Evolutionary conservation across 176 grass and related monocot species (phyloP).

Genomic region (Bolboschoenus planiculmis): DNA sequence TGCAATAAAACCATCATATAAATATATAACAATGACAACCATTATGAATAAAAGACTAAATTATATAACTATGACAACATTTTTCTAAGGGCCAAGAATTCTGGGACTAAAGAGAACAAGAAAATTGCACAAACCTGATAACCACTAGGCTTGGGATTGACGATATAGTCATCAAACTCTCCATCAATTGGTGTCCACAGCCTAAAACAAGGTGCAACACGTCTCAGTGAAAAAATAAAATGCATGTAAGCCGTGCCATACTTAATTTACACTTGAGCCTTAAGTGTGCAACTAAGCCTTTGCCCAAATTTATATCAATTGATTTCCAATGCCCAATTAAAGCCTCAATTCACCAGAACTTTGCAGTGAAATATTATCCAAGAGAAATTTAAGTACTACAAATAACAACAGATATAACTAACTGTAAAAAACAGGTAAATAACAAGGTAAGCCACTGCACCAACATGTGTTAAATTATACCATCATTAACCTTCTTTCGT

Average conservation of each 20-base stretch:
- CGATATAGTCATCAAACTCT: conserved; percentile 97
- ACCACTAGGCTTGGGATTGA: conserved; percentile 95
- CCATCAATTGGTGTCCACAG: conserved; percentile 95
- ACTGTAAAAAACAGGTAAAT: neutral
- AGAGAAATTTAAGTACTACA: neutral
- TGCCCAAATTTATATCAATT: neutral
- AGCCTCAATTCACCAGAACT: neutral
- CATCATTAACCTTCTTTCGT: neutral
- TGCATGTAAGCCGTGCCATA: neutral
- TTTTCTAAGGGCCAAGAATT: neutral
- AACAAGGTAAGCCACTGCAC: neutral
- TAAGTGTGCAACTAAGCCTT: neutral
- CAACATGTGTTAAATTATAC: neutral
- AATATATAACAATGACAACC: neutral
- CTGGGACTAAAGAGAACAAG: neutral
- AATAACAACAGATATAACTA: neutral
- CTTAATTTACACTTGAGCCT: neutral
- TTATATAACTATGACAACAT: neutral
- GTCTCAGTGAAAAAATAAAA: conserved; percentile 3
- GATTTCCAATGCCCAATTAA: neutral
- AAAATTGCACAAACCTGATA: conserved; percentile 54
- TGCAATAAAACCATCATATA: neutral
- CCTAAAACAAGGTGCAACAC: conserved; percentile 29
- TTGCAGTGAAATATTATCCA: neutral
- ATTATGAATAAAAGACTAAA: neutral